Conservation (phyloP, 106 monocot genomes). For the Dendrobium nobile region DNA sequence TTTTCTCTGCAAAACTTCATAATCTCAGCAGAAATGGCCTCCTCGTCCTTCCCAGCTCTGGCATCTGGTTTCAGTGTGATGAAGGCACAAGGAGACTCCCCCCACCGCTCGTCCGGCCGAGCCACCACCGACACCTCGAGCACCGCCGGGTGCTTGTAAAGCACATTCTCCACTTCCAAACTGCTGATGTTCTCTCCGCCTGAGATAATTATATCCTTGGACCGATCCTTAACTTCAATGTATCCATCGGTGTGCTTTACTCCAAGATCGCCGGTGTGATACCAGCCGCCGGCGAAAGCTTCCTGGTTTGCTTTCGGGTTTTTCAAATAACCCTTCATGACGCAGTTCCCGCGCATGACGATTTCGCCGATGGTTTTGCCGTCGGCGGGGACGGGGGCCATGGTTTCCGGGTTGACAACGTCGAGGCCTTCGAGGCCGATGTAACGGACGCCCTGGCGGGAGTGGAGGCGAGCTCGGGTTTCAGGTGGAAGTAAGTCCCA, state of each 20-base stretch:
- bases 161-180: slow-evolving; percentile 56
- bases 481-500: slow-evolving; percentile 45
- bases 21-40: slow-evolving; percentile 32
- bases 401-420: slow-evolving; percentile 42
- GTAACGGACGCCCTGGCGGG: slow-evolving; percentile 68
- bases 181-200: slow-evolving; percentile 78
- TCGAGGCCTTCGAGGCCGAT: slow-evolving; percentile 51
- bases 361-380: slow-evolving; percentile 60
- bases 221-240: slow-evolving; percentile 64
- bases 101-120: slow-evolving; percentile 61
- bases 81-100: slow-evolving; percentile 74
- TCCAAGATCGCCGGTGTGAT: slow-evolving; percentile 67
- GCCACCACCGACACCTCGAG: slow-evolving; percentile 64
- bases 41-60: slow-evolving; percentile 18
- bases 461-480: slow-evolving; percentile 36
- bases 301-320: slow-evolving; percentile 56
- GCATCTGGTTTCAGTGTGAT: slow-evolving; percentile 35
- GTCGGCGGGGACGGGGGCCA: slow-evolving; percentile 50
- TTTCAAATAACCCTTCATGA: slow-evolving; percentile 77
- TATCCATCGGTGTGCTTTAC: slow-evolving; percentile 64
- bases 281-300: slow-evolving; percentile 69
- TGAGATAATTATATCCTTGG: slow-evolving; percentile 67
- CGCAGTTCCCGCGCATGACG: slow-evolving; percentile 57
- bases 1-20: slow-evolving; percentile 41
- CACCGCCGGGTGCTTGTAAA: slow-evolving; percentile 53